Base-by-base conservation (phyloP, 148 eudicot species). In the Rhododendron williamsianum region DNA sequence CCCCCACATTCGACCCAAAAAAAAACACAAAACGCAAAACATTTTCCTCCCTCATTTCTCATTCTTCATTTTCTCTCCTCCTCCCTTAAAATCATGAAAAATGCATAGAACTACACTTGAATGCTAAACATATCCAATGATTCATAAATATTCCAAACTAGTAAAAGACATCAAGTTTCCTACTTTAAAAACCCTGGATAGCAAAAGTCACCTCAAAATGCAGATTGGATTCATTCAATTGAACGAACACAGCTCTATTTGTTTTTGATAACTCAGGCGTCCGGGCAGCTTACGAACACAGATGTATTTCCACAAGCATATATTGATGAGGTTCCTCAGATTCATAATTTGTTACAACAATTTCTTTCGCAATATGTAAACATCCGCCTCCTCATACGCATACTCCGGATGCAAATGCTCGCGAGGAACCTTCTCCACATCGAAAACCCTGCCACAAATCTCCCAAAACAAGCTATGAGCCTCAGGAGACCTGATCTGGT, bases 341-440 rank as follows among this genome's bases (percentile, higher is more conserved):
- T 18, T 5, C 63, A 18, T 16, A 56, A 56, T 56, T 15, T 16
- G 23, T 18, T 15, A 56, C 63, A 16, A 56, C 63, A 56, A 18
- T 18, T 56, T 96, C 91, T 93, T 96, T 82, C 96, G 88, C 78
- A 96, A 81, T 9, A 96, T 84, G 56, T 88, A 96, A 43, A 96
- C 94, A 79, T 95, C 96, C 33, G 94, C 72, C 89, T 96, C 97
- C 78, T 95, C 97, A 46, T 89, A 96, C 7, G 92, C 92, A 35
- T 96, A 96, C n/a, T 96, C 98, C 0, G 91, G 94, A 81, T 96
- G 98, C 91, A 96, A 90, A 88, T 96, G 90, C 88, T 94, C 92
- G 15, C 92, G 92, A 0, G 92, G 92, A 4, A 96, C 92, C 88
- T 88, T 94, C 88, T 93, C 88, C 41, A 92, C 85, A 78, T 91